Base-by-base conservation (phyloP, 108 stramenopile genomes). In the Craspedostauros australis region DNA sequence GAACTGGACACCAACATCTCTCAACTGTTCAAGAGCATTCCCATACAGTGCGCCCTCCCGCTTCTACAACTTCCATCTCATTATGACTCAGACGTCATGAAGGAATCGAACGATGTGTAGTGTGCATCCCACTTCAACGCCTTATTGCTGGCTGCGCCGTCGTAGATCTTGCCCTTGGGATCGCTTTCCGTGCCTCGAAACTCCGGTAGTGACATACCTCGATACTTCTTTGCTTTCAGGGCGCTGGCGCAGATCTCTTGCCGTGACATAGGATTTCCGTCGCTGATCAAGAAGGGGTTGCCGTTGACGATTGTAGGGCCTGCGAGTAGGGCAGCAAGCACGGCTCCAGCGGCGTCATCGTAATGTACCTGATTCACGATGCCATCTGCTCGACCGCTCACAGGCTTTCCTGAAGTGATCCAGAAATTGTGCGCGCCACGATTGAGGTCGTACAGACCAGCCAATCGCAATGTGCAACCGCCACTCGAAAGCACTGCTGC, bases 361-460 rank as follows among this genome's bases (percentile, higher is more conserved):
- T 93, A 93, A 63, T 93, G 85, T n/a, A 93, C 50, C 25, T 84
- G 51, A 62, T 93, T 93, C 45, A 93, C 73, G 26, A 93, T 73
- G 4, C 87, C 85, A 69, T 93, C 91, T 6, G 69, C 58, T 21
- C 82, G 48, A n/a, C 91, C 85, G 9, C 64, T 40, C 5, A 87
- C 76, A 37, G 66, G 64, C 29, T 76, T 81, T 12, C 66, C 66
- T 6, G 60, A 64, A 30, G 43, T 76, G 33, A 93, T 40, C 91
- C 91, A 93, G 63, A 79, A 88, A 54, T 84, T 93, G 45, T 93
- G 91, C 12, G 91, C 85, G 1, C 91, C 91, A 24, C 91, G 67
- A 46, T 86, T 71, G 46, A 86, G 62, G 11, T 72, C 67, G 57
- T 93, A 93, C 27, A 93, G 51, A 8, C 91, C 91, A 9, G 91